Evolutionary conservation across 139 green algal genomes (phyloP).

Genomic region (Chloropicon primus): DNA sequence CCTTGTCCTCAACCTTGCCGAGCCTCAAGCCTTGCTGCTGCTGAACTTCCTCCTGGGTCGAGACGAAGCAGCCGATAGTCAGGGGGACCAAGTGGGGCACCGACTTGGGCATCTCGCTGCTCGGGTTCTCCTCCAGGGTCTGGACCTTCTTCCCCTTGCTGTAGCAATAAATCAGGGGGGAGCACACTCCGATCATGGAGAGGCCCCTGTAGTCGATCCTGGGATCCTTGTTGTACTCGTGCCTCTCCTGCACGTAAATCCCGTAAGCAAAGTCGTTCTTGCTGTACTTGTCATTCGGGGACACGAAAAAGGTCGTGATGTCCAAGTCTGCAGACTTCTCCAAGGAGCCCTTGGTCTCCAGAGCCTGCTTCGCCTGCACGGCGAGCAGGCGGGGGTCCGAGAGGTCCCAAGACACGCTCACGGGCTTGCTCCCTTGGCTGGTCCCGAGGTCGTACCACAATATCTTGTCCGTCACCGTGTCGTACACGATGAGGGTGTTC

Average conservation of each 20-base stretch:
- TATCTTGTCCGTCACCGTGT: slow-evolving; percentile 19
- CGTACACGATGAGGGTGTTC: slow-evolving; percentile 26
- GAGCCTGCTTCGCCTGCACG: slow-evolving; percentile 6
- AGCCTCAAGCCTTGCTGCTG: not conserved
- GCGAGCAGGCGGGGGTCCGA: slow-evolving; percentile 38
- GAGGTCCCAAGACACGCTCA: slow-evolving; percentile 32
- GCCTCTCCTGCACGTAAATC: not conserved
- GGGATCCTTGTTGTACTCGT: not conserved
- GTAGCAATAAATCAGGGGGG: not conserved
- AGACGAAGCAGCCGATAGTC: not conserved
- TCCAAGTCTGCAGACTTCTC: not conserved
- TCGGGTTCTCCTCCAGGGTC: slow-evolving; percentile 22
- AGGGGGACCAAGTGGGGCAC: slow-evolving; percentile 13
- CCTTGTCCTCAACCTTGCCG: not conserved
- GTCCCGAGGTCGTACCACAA: slow-evolving; percentile 18
- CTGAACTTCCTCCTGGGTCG: slow-evolving; percentile 13
- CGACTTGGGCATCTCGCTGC: slow-evolving; percentile 14
- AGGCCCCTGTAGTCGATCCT: not conserved
- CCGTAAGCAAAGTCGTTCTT: not conserved
- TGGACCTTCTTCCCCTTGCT: not conserved
- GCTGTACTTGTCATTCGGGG: not conserved
- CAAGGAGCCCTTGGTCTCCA: not conserved
- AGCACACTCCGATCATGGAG: not conserved
- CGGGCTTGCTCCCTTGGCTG: not conserved
- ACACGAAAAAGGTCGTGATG: not conserved